Base-by-base conservation (phyloP, 768 basidiomycete species). In the Lenzites betulinus region DNA sequence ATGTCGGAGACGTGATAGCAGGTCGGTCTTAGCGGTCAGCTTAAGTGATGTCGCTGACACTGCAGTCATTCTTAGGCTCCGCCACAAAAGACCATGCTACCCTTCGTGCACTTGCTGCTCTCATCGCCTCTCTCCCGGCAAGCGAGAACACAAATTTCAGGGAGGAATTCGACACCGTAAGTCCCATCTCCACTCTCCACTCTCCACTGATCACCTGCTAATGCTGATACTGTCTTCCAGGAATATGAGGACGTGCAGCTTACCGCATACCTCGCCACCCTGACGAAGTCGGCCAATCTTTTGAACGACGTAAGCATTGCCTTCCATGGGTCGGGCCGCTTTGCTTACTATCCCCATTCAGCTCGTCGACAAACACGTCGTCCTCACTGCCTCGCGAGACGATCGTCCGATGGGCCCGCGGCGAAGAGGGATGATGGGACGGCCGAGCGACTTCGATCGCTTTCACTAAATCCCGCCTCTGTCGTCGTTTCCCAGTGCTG, bases 171-270 rank as follows among this genome's bases (percentile, higher is more conserved):
- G 81, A 91, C 58, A 95, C 89, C 1, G 95, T 94, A 67, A 47
- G 83, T 23, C 7, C 13, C 15, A 22, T 25, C 12, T 15, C 6
- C 1, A 12, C 9, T 51, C 13, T 51, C 22, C 12, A 23, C 1
- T 16, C 13, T n/a, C n/a, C n/a, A n/a, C n/a, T 25, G 13, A 22
- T 15, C 20, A 41, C 16, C n/a, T n/a, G n/a, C n/a, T n/a, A 3
- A 9, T 71, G 15, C 59, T 48, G 4, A 47, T 63, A 49, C 35
- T 51, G 33, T 23, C 23, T 8, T 50, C 3, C 66, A 97, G 94
- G 96, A 99, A 83, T 93, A 95, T 74, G 90, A 90, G 68, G 95
- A 99, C 71, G 94, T 96, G 16, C 93, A 97, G 62, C 78, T 99
- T 28, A 97, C 94, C 1, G 88, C 90, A 9, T 92, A 93, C 74